phyloP scores from a whole-genome alignment of 2,329 filamentous ascomycete species.

The Spiromastix sp. region DNA sequence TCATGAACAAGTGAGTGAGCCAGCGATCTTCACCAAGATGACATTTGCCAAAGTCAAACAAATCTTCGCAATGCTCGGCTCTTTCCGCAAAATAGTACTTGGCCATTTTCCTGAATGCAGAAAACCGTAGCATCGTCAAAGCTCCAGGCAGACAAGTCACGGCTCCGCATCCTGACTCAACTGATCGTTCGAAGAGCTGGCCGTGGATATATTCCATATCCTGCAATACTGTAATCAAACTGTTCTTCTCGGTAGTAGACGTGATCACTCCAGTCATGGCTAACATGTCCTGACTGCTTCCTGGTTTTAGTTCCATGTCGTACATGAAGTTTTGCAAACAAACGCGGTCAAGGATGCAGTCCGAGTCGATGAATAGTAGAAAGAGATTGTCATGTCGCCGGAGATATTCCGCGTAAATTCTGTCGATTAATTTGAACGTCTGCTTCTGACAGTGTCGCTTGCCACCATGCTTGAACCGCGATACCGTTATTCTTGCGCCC shows the following conservation, averaged over 20 bases:
- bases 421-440: conserved; percentile 88
- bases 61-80: conserved; percentile 84
- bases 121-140: conserved; percentile 91
- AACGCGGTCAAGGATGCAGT: conserved; percentile 83
- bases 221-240: conserved; percentile 81
- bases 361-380: conserved; percentile 93
- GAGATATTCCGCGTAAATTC: conserved; percentile 78
- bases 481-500: conserved; percentile 75
- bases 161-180: conserved; percentile 86
- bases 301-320: conserved; percentile 95
- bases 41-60: conserved; percentile 94
- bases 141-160: conserved; percentile 93
- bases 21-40: conserved; percentile 92
- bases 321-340: conserved; percentile 98
- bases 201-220: conserved; percentile 98
- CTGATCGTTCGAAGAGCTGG: conserved; percentile 88
- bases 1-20: conserved; percentile 98
- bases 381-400: conserved; percentile 85
- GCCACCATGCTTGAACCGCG: conserved; percentile 83
- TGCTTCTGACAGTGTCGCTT: conserved; percentile 90
- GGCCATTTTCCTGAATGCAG: conserved; percentile 90
- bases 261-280: conserved; percentile 98
- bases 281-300: conserved; percentile 83
- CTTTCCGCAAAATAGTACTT: conserved; percentile 98
- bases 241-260: conserved; percentile 79